These are phyloP conservation scores for Blastocladiella britannica DNA, from an alignment of 192 early-diverging fungal species.

Conservation along the genomic window DNA sequence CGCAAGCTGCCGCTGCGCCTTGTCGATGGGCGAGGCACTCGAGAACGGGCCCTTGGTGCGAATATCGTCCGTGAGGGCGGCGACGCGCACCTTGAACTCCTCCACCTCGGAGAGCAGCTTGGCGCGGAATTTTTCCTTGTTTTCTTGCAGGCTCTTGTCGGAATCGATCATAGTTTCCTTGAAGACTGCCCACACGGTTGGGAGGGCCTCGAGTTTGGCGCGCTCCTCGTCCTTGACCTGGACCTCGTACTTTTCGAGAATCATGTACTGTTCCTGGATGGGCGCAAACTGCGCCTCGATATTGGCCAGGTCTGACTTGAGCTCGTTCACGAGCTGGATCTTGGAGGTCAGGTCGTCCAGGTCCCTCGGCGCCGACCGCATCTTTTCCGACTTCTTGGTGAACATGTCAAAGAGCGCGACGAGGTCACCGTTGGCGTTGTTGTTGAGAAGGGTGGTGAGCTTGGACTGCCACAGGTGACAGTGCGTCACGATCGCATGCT, in stretches of 20 bases:
- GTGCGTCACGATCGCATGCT: constrained; percentile 37
- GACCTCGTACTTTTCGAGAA: constrained; percentile 69
- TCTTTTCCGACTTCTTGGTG: constrained; percentile 7
- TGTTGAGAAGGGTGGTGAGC: constrained; percentile 35
- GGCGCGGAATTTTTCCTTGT: constrained; percentile 61
- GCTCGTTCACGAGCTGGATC: constrained; percentile 64
- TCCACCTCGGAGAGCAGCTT: constrained; percentile 86
- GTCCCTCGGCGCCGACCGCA: not conserved
- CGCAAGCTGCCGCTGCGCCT: constrained; percentile 22
- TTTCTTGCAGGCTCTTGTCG: constrained; percentile 62
- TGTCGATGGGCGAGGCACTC: constrained; percentile 31
- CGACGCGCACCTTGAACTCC: constrained; percentile 49
- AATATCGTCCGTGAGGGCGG: constrained; percentile 21
- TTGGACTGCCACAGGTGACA: constrained; percentile 40
- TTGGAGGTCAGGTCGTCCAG: constrained; percentile 8
- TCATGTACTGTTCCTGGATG: constrained; percentile 82
- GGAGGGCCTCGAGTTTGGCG: constrained; percentile 53
- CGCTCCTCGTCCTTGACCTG: constrained; percentile 61
- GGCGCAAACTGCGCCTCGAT: constrained; percentile 81
- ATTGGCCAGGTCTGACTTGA: constrained; percentile 64
- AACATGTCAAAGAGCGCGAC: constrained; percentile 15
- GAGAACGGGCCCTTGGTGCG: constrained; percentile 36
- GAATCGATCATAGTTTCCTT: constrained; percentile 89
- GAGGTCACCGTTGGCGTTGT: constrained; percentile 31
- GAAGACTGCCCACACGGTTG: constrained; percentile 59